phyloP scores from a whole-genome alignment of 257 asterid species.

The Agastache rugosa region DNA sequence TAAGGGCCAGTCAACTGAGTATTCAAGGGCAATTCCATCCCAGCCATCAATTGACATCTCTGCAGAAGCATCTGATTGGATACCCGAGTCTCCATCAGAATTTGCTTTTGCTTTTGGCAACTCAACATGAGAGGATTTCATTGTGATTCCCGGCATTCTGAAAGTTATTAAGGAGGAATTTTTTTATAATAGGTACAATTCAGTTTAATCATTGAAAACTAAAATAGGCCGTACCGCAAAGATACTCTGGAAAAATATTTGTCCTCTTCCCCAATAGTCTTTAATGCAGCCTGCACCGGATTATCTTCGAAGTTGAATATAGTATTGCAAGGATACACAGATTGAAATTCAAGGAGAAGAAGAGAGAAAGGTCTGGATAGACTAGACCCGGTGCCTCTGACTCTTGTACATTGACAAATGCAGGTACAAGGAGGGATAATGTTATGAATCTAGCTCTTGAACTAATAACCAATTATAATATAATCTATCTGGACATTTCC shows the following conservation, averaged over 20 bases:
- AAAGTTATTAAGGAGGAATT: constrained; percentile 34
- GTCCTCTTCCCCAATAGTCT: constrained; percentile 96
- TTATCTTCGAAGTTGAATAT: constrained; percentile 33
- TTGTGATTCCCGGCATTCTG: constrained; percentile 82
- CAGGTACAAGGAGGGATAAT: constrained; percentile 7
- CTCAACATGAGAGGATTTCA: constrained; percentile 70
- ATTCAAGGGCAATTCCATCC: constrained; percentile 95
- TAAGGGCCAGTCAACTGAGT: constrained; percentile 95
- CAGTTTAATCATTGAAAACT: constrained; percentile 22
- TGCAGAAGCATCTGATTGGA: constrained; percentile 60
- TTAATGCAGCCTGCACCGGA: constrained; percentile 80
- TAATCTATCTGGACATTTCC: constrained; percentile 2
- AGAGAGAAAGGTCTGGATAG: background rate
- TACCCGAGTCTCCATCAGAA: constrained; percentile 66
- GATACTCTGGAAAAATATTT: constrained; percentile 86
- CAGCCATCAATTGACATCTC: constrained; percentile 90
- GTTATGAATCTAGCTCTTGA: constrained; percentile 4
- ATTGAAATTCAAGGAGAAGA: constrained; percentile 10
- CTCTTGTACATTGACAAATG: constrained; percentile 22
- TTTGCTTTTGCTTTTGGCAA: constrained; percentile 69
- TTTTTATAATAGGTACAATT: constrained; percentile 7
- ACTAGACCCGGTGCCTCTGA: constrained; percentile 5
- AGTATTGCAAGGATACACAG: constrained; percentile 30
- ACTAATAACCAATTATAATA: background rate
- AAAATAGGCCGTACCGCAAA: constrained; percentile 61